These are phyloP conservation scores for Clausena lansium DNA, from an alignment of 345 rosid species.

Conservation along the genomic window DNA sequence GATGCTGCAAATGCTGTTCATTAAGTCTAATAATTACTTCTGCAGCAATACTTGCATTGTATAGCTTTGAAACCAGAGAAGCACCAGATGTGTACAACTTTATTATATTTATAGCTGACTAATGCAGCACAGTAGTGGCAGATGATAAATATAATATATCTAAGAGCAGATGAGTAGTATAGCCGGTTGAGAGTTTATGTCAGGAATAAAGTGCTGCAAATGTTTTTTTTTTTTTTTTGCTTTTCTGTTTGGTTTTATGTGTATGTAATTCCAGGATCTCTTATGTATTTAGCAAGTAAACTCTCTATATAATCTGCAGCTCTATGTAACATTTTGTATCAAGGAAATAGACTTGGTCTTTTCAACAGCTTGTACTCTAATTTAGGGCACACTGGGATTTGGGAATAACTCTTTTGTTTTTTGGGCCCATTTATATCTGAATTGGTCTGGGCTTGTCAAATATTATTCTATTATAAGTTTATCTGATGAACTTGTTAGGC, in stretches of 20 bases:
- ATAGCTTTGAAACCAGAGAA: constrained; percentile 1
- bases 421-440: not conserved
- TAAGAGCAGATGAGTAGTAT: not conserved
- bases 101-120: not conserved
- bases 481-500: constrained; percentile 1
- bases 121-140: not conserved
- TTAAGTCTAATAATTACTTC: not conserved
- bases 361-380: not conserved
- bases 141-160: not conserved
- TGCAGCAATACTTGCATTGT: not conserved
- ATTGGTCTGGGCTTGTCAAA: not conserved
- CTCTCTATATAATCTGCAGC: not conserved
- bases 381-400: not conserved
- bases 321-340: not conserved
- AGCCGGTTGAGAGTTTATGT: not conserved
- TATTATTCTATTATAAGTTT: not conserved
- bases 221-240: no score
- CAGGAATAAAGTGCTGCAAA: not conserved
- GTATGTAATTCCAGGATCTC: not conserved
- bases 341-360: not conserved
- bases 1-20: not conserved
- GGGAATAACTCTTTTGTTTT: not conserved
- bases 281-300: not conserved
- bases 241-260: no score
- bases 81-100: not conserved